These are phyloP conservation scores for Tylopilus sp. DNA, from an alignment of 1,284 basidiomycete species.

Conservation along the genomic window DNA sequence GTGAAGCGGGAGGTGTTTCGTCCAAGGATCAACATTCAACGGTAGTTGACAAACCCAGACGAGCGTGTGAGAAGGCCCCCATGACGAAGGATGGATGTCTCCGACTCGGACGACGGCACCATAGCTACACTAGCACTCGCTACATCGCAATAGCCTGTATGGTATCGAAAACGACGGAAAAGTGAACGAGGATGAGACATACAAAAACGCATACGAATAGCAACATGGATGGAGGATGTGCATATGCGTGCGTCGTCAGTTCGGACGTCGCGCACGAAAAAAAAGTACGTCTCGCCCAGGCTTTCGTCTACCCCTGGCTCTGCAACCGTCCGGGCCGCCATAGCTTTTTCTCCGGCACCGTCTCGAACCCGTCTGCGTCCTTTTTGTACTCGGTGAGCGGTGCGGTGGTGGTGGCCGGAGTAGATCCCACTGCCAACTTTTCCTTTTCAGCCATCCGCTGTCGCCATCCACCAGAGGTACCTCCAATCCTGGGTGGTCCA, in stretches of 20 bases:
- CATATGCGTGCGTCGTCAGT: neutral
- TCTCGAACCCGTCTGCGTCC: slow-evolving; percentile 72
- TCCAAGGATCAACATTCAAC: too few species aligned
- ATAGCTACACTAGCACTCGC: slow-evolving; percentile 2
- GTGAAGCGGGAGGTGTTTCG: too few species aligned
- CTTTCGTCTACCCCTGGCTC: slow-evolving; percentile 6
- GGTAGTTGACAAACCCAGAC: too few species aligned
- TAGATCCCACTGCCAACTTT: slow-evolving; percentile 8
- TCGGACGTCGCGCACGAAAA: neutral
- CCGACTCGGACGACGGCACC: neutral
- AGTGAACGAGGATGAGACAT: neutral
- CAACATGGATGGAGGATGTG: neutral
- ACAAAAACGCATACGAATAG: neutral
- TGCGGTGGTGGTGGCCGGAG: slow-evolving; percentile 31
- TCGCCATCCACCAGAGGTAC: slow-evolving; percentile 46
- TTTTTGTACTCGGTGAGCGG: slow-evolving; percentile 37
- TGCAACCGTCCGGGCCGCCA: slow-evolving; percentile 41
- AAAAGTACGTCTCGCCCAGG: neutral
- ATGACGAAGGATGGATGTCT: too few species aligned
- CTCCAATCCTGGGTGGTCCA: slow-evolving; percentile 37
- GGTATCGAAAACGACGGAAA: slow-evolving; percentile 2
- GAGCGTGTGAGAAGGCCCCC: too few species aligned
- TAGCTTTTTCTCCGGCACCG: slow-evolving; percentile 45
- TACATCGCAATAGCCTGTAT: slow-evolving; percentile 6
- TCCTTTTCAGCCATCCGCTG: slow-evolving; percentile 47